phyloP scores from a whole-genome alignment of 2,329 filamentous ascomycete genomes.

The Xylaria sp. region DNA sequence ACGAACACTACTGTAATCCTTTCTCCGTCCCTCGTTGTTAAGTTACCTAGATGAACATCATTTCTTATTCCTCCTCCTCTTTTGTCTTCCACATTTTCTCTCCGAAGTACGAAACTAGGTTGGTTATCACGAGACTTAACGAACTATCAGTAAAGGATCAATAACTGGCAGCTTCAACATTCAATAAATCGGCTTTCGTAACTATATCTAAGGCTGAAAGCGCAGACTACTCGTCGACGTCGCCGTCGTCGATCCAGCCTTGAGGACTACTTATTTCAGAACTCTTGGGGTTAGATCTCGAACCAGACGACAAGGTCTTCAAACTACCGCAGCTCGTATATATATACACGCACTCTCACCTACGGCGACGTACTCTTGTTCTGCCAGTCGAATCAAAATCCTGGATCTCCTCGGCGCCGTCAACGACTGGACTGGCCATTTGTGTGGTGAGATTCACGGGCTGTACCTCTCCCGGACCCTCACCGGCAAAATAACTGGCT shows the following conservation, averaged over 20 bases:
- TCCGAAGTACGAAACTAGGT: constrained; percentile 9
- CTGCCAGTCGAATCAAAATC: constrained; percentile 42
- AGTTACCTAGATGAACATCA: constrained; percentile 30
- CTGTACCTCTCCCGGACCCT: constrained; percentile 42
- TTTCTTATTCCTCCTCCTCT: constrained; percentile 22
- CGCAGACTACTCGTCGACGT: constrained; percentile 7
- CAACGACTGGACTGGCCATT: constrained; percentile 39
- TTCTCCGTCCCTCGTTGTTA: constrained; percentile 30
- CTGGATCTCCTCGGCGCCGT: constrained; percentile 36
- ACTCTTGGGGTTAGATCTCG: not conserved
- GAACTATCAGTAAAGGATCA: not conserved
- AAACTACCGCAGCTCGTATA: constrained; percentile 6
- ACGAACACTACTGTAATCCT: constrained; percentile 32
- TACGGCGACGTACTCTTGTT: constrained; percentile 32
- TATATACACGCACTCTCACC: constrained; percentile 9
- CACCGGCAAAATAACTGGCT: constrained; percentile 34
- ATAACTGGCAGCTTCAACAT: constrained; percentile 5
- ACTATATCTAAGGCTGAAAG: not conserved
- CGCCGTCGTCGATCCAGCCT: constrained; percentile 14
- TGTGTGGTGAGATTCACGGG: constrained; percentile 41
- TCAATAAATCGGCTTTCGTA: not conserved
- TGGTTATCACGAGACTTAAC: constrained; percentile 19
- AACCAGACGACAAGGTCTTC: constrained; percentile 19
- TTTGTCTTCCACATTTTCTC: constrained; percentile 1
- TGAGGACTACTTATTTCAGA: constrained; percentile 8